Conservation (phyloP, 352 stramenopile genomes). For the Phytopythium litorale region DNA sequence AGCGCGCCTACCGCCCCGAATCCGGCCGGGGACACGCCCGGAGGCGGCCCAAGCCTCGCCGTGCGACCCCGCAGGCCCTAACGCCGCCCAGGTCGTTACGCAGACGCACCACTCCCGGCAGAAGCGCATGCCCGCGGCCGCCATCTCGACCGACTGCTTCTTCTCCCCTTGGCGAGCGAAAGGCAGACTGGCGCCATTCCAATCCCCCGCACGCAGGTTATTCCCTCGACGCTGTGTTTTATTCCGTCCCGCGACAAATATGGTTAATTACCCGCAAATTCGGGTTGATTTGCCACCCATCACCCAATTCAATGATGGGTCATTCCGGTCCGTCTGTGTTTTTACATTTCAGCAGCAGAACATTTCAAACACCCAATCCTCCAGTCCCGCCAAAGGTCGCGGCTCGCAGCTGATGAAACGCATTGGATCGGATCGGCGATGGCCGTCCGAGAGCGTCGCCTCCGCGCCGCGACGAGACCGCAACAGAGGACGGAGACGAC, state of each 20-base stretch:
- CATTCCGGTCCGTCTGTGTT: not conserved
- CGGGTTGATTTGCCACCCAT: no score
- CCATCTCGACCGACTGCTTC: slow-evolving; percentile 27
- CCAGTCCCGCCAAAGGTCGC: not conserved
- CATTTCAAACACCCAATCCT: no score
- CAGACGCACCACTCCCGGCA: slow-evolving; percentile 80
- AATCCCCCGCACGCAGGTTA: not conserved
- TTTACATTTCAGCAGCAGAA: not conserved
- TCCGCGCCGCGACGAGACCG: not conserved
- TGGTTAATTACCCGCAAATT: no score
- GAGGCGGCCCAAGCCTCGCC: not conserved
- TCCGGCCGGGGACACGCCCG: not conserved
- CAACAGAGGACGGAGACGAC: not conserved
- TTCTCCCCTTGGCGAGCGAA: not conserved
- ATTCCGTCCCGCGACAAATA: no score
- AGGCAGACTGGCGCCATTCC: not conserved
- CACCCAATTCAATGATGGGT: no score
- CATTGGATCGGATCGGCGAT: not conserved
- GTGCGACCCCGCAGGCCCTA: no score
- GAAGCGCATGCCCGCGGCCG: slow-evolving; percentile 84
- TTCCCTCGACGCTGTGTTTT: no score
- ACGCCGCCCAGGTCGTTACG: not conserved
- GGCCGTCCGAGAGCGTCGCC: not conserved
- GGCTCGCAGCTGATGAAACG: not conserved
- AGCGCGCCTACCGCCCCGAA: not conserved